Base-by-base conservation (phyloP, 148 eudicot genomes). In the Chenopodium suecicum region DNA sequence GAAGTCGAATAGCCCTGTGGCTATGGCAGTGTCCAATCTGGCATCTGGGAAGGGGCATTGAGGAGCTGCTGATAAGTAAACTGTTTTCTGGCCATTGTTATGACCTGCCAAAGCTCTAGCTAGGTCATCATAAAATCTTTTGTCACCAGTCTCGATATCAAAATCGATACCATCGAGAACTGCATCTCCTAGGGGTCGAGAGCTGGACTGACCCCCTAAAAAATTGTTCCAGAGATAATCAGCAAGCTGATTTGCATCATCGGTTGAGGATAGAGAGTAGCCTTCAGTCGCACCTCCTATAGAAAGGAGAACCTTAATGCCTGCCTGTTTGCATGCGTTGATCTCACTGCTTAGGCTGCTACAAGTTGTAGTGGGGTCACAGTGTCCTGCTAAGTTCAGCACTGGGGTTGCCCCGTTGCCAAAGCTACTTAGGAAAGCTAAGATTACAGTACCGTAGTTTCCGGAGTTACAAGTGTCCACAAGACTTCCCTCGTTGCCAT, bases 81-180 rank as follows among this genome's bases (percentile, higher is more conserved):
- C 83, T 75, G 73, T 70, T 27, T 79, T 87, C 70, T 65, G 78
- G 13, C 54, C 70, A 65, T 31, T 72, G 68, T 32, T 74, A 23
- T 78, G 84, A 25, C 54, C 74, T 47, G 50, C 66, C 31, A 84
- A 65, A 52, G 77, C 78, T 67, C 68, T 48, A 19, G 88, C 87
- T 27, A 84, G 88, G 9, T 79, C 85, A 70, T 84, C 90, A 81
- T 83, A 86, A 54, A 73, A 73, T 25, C 27, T 48, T 22, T 16
- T 66, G 67, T 73, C 25, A 31, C 80, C 81, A 23, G 58, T 48
- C 50, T 81, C 84, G 16, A 88, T 88, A 32, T 85, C 86, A 52
- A 88, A 88, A 70, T 88, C 90, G 1, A 85, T 74, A 50, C 88
- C 90, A 71, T 88, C 86, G 3, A 88, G 46, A 41, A 79, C 81